Evolutionary conservation across 2,329 filamentous ascomycete species (phyloP).

Genomic region (Pseudocercospora cruenta): DNA sequence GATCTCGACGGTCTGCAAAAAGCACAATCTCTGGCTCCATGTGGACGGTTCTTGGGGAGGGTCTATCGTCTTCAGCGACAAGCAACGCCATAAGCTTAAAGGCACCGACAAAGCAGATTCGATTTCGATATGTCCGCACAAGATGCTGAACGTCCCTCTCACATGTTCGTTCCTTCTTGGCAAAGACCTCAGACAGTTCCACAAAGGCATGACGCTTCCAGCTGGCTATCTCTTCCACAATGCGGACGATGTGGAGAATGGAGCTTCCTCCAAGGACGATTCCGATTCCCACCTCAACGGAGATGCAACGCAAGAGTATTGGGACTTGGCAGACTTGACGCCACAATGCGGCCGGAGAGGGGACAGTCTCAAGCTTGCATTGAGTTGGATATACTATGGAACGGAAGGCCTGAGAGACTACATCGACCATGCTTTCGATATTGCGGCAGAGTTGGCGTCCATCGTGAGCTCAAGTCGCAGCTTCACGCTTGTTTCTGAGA

Average conservation of each 20-base stretch:
- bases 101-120: slow-evolving; percentile 78
- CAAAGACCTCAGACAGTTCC: slow-evolving; percentile 75
- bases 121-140: slow-evolving; percentile 90
- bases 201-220: slow-evolving; percentile 80
- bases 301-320: slow-evolving; percentile 45
- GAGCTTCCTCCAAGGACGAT: slow-evolving; percentile 40
- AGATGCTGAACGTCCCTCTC: slow-evolving; percentile 90
- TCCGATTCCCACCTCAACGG: slow-evolving; percentile 15
- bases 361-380: slow-evolving; percentile 83
- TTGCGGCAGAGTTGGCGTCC: slow-evolving; percentile 69
- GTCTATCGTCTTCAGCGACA: slow-evolving; percentile 73
- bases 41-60: slow-evolving; percentile 93
- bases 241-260: slow-evolving; percentile 29
- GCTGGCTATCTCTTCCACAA: slow-evolving; percentile 70
- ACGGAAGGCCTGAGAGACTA: slow-evolving; percentile 68
- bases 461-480: slow-evolving; percentile 60
- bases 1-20: slow-evolving; percentile 71
- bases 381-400: slow-evolving; percentile 90
- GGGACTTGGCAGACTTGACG: slow-evolving; percentile 90
- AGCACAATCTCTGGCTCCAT: slow-evolving; percentile 83
- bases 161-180: slow-evolving; percentile 89
- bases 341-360: slow-evolving; percentile 88
- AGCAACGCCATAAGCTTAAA: slow-evolving; percentile 64
- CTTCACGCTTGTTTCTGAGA: slow-evolving; percentile 72
- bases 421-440: slow-evolving; percentile 69